Conservation (phyloP, 306 rosid genomes). For the Mimosa pudica region DNA sequence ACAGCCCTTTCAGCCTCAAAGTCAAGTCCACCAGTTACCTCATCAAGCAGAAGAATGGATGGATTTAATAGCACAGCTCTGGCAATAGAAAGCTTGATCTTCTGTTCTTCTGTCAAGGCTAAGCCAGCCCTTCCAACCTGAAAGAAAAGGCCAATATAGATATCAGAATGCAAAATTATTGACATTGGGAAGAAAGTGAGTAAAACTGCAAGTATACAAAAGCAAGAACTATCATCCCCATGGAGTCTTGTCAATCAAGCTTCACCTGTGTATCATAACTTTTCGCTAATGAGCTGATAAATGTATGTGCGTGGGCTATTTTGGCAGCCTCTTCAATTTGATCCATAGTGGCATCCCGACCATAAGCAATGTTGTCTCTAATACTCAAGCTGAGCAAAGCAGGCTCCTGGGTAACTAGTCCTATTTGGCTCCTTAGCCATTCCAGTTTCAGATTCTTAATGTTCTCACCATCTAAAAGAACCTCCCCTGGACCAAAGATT, state of each 20-base stretch:
- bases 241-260: slow-evolving; percentile 31
- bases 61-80: slow-evolving; percentile 98
- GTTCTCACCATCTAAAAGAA: slow-evolving; percentile 99
- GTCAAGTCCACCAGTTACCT: slow-evolving; percentile 99
- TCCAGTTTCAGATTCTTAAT: slow-evolving; percentile 89
- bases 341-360: slow-evolving; percentile 84
- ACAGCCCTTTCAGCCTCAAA: slow-evolving; percentile 99
- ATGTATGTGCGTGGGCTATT: slow-evolving; percentile 97
- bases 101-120: slow-evolving; percentile 91
- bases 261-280: slow-evolving; percentile 93
- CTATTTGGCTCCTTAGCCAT: slow-evolving; percentile 98
- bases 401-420: slow-evolving; percentile 98
- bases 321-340: slow-evolving; percentile 99
- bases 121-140: slow-evolving; percentile 97
- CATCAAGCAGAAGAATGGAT: slow-evolving; percentile 94
- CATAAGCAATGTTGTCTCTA: slow-evolving; percentile 98
- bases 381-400: slow-evolving; percentile 96
- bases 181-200: slow-evolving; percentile 13
- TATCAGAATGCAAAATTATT: slow-evolving; percentile 19
- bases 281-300: slow-evolving; percentile 85
- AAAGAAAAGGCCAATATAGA: slow-evolving; percentile 37
- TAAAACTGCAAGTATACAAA: slow-evolving; percentile 18
- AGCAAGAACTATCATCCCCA: slow-evolving; percentile 19
- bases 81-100: slow-evolving; percentile 94
- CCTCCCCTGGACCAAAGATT: slow-evolving; percentile 88